phyloP scores from a whole-genome alignment of 495 filamentous ascomycete species.

The Sabuloglossum arenarium region DNA sequence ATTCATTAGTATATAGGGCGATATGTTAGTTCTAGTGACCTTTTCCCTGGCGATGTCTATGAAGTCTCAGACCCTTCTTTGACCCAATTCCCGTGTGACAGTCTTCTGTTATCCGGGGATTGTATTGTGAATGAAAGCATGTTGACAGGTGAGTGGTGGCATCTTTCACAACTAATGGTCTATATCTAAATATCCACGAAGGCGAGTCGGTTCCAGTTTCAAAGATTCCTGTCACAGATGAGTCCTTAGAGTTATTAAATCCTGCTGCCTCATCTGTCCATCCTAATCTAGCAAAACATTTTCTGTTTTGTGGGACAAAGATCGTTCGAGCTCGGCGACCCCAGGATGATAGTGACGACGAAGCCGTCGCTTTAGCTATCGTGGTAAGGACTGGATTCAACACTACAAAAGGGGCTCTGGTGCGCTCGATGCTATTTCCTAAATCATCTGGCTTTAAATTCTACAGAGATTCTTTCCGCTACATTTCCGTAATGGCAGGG shows the following conservation, averaged over 20 bases:
- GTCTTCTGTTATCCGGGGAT: conserved; percentile 77
- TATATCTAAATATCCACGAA: conserved; percentile 9
- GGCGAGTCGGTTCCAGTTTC: conserved; percentile 95
- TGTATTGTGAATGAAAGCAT: conserved; percentile 99
- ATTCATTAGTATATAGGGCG: conserved; percentile 35
- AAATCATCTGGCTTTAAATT: conserved; percentile 98
- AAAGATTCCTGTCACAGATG: conserved; percentile 70
- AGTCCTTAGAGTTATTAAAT: conserved; percentile 51
- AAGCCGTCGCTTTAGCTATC: conserved; percentile 80
- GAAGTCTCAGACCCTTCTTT: conserved; percentile 94
- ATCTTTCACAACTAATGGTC: background rate
- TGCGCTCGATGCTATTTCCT: conserved; percentile 96
- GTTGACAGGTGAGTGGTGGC: conserved; percentile 49
- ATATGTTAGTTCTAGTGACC: conserved; percentile 61
- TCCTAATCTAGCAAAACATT: conserved; percentile 62
- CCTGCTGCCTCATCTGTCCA: conserved; percentile 58
- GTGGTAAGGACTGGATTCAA: conserved; percentile 89
- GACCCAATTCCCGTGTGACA: conserved; percentile 84
- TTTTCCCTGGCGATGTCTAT: conserved; percentile 93
- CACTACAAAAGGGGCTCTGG: conserved; percentile 88
- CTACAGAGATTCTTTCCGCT: conserved; percentile 91
- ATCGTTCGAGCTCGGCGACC: conserved; percentile 78
- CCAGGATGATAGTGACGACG: conserved; percentile 65
- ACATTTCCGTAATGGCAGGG: conserved; percentile 91
- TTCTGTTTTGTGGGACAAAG: conserved; percentile 88